A percentile compares a stretch with the other conserved stretches of the same genome.
These are phyloP conservation scores for Conoideocrella luteorostrata DNA, from an alignment of 2,329 filamentous ascomycete genomes.

Conservation along the genomic window DNA sequence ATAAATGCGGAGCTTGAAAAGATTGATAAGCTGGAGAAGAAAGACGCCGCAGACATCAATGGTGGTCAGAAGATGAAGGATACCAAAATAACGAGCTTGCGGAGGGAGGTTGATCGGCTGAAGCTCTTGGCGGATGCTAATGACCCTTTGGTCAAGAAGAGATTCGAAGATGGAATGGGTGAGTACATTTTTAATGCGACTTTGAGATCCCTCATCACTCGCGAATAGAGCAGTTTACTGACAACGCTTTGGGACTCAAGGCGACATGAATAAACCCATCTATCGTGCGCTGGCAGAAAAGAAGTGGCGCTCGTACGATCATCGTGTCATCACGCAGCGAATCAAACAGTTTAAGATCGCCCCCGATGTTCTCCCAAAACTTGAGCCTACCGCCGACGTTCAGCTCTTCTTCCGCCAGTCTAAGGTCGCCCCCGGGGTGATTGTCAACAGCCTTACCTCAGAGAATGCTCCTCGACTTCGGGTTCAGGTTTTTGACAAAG, in stretches of 20 bases:
- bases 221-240: conserved; percentile 1
- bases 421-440: conserved; percentile 67
- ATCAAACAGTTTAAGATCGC: conserved; percentile 81
- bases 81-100: conserved; percentile 61
- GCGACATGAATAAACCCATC: conserved; percentile 92
- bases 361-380: conserved; percentile 76
- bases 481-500: conserved; percentile 78
- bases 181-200: too few species aligned
- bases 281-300: conserved; percentile 83
- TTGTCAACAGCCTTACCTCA: conserved; percentile 68
- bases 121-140: conserved; percentile 93
- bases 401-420: conserved; percentile 70
- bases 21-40: conserved; percentile 60
- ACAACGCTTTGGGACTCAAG: conserved; percentile 36
- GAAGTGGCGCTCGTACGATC: conserved; percentile 82
- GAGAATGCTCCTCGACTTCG: conserved; percentile 68
- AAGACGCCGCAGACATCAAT: conserved; percentile 47
- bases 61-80: conserved; percentile 62
- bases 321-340: conserved; percentile 74
- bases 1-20: conserved; percentile 62
- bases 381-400: conserved; percentile 74
- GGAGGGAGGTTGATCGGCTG: conserved; percentile 64
- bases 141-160: conserved; percentile 87
- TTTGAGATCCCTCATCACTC: too few species aligned
- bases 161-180: conserved; percentile 89